phyloP scores from a whole-genome alignment of 352 stramenopile species.

The Phytophthora pini region DNA sequence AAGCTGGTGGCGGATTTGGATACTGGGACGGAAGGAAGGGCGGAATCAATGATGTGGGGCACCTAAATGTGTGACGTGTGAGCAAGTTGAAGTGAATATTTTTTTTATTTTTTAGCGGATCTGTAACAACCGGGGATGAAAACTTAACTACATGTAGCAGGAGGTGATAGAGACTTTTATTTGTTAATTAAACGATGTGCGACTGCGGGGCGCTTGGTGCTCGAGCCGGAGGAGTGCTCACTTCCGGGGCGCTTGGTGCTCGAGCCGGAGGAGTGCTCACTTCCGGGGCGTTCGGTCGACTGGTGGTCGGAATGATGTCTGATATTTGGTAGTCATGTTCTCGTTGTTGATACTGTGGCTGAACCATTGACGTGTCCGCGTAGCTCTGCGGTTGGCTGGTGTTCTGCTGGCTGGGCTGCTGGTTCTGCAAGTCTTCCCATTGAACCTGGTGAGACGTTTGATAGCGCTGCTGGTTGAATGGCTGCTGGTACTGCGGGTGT shows the following conservation, averaged over 20 bases:
- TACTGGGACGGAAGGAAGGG: constrained; percentile 1
- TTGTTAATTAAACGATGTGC: constrained; percentile 21
- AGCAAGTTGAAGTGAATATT: neutral
- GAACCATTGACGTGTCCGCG: constrained; percentile 29
- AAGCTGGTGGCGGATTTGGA: neutral
- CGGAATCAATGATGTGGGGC: constrained; percentile 6
- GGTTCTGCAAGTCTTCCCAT: constrained; percentile 30
- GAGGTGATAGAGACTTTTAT: neutral
- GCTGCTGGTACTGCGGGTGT: constrained; percentile 11
- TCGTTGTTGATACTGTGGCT: constrained; percentile 36
- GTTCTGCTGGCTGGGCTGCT: constrained; percentile 12
- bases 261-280: constrained; percentile 10
- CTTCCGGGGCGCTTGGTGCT: constrained; percentile 9
- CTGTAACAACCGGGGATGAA: too few relatives aligned
- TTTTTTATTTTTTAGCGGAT: too few relatives aligned
- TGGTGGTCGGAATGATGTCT: constrained; percentile 25
- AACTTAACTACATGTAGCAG: too few relatives aligned
- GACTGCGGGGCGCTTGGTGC: constrained; percentile 15
- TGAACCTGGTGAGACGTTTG: constrained; percentile 36
- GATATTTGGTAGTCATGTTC: constrained; percentile 44
- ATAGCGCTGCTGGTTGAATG: constrained; percentile 29
- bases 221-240: constrained; percentile 10
- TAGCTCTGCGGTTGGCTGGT: constrained; percentile 10
- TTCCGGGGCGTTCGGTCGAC: constrained; percentile 13
- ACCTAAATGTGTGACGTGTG: constrained; percentile 34